Evolutionary conservation across 441 rosid species (phyloP), one percentile per base, ranked within the genome.

Genomic region (Codiaeum variegatum): DNA sequence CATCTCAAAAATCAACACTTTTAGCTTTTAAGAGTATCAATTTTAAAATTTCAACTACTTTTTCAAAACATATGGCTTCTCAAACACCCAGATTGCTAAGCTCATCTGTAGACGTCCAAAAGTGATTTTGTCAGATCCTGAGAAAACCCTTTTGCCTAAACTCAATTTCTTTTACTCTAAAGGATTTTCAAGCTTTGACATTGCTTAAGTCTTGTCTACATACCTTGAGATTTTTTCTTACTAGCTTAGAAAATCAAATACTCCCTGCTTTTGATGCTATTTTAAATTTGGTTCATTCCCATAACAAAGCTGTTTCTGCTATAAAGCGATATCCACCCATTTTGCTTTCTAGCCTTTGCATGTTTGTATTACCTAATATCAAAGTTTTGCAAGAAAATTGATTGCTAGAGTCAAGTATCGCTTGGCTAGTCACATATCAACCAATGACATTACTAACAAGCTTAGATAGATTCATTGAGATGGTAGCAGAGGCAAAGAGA

Each of bases 1-100:
- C 83, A 19, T 69, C 84, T 6, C 69, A 71, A 7, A 69, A 77
- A 66, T 76, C 85, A 10, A 77, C 86, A 42, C 40, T 79, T 58
- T 38, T 67, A 11, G 75, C 78, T n/a, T 62, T 82, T 44, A 73
- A 44, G 40, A 1, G 42, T 21, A 56, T 81, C 56, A 19, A 44
- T 26, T 77, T 83, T 15, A 13, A 62, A n/a, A 62, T 71, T 75
- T 75, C 82, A 0, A 55, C 61, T 0, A 78, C 32, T 69, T 84
- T 11, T 67, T 86, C 46, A 34, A 44, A 51, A 2, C 5, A 44
- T 78, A 61, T 38, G 85, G 85, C 1, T 66, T 86, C 74, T 70
- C 86, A 5, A 28, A 69, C 21, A 3, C 78, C 72, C 82, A 79
- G 12, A 78, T 80, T 10, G 28, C 73, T 2, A 31, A n/a, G 13